Conservation (phyloP, 768 basidiomycete genomes). For the Piloderma croceum region DNA sequence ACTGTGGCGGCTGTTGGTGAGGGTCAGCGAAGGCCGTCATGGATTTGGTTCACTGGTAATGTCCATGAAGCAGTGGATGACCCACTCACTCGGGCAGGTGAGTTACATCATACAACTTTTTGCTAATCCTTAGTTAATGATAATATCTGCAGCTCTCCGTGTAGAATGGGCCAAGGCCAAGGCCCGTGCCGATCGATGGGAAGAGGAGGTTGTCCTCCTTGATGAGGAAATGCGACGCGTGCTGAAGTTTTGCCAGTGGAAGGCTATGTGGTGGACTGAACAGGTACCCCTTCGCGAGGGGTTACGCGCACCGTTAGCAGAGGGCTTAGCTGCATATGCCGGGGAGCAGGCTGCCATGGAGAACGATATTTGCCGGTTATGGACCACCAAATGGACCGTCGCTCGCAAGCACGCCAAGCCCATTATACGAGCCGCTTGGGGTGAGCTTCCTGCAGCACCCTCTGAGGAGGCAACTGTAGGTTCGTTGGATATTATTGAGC, state of each 20-base stretch:
- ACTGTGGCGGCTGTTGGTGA: neutral
- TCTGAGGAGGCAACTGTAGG: too few species aligned
- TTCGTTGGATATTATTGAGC: too few species aligned
- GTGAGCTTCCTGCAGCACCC: too few species aligned
- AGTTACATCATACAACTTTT: neutral
- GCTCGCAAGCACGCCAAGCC: too few species aligned
- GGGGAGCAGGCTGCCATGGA: neutral
- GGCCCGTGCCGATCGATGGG: constrained; percentile 7
- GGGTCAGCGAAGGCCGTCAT: neutral
- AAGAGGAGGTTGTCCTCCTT: constrained; percentile 10
- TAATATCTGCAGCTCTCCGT: constrained; percentile 18
- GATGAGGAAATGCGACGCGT: constrained; percentile 14
- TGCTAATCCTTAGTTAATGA: neutral
- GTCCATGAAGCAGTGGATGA: neutral
- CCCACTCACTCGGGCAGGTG: neutral
- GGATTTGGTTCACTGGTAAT: constrained; percentile 2
- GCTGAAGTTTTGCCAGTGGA: constrained; percentile 13
- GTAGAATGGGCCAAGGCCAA: constrained; percentile 27
- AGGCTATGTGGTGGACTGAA: constrained; percentile 14
- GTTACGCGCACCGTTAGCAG: neutral
- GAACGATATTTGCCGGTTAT: too few species aligned
- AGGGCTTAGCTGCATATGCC: neutral
- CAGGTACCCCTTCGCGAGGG: neutral
- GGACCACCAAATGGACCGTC: too few species aligned
- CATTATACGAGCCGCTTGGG: too few species aligned